Base-by-base conservation (phyloP, 1,284 basidiomycete genomes). In the Ustilago nuda region DNA sequence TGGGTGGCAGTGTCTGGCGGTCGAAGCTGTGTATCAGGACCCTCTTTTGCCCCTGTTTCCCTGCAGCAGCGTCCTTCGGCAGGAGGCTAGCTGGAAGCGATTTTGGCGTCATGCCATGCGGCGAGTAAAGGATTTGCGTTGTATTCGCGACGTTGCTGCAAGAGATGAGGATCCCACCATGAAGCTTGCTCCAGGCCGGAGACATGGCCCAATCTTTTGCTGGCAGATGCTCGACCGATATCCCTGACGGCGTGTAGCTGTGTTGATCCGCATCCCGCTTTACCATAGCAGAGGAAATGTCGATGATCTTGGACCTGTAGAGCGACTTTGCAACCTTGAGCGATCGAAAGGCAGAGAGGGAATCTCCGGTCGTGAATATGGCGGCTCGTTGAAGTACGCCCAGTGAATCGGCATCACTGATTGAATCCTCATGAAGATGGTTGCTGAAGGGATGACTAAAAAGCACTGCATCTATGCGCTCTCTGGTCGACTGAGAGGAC, bases 21-120 rank as follows among this genome's bases (percentile, higher is more conserved):
- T 77, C 70, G 33, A 77, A 77, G 61, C 70, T 70, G 55, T 77
- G 75, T 36, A 77, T 54, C 13, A 77, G 52, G 13, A 77, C 43
- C 12, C 61, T 36, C 4, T 6, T 8, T 11, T 19, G 7, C 19
- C 55, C 33, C 8, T 23, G 41, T 23, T 8, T 12, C 9, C 43
- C 7, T 19, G 6, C 7, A 15, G 7, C n/a, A 8, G 8, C 41
- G 3, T 36, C 2, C 41, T 48, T 2, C 19, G 33, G 8, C 4
- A 36, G 19, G 35, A 73, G 48, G 3, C 23, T 12, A 1, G 52
- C 9, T 0, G 75, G 50, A n/a, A 76, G 52, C 2, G 74, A 77
- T 8, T 8, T 53, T 3, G 71, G 45, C 5, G 70, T 66, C 41
- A 73, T 66, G 11, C 75, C 75, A 46, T 77, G 75, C 0, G 75